These are phyloP conservation scores for Rosa hybrid DNA, from an alignment of 331 rosid genomes.

Conservation along the genomic window DNA sequence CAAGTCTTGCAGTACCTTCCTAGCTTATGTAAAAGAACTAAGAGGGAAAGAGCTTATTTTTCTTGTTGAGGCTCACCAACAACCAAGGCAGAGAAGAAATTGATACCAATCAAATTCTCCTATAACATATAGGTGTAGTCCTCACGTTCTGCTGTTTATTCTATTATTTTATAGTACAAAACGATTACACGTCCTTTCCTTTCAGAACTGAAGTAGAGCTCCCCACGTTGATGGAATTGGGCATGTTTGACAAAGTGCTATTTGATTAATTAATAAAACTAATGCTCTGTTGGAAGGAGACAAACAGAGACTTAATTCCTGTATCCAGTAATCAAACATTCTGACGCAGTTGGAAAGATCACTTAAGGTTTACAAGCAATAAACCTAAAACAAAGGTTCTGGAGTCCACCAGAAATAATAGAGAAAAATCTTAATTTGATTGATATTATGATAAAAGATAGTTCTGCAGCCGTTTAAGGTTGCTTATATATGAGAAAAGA, in stretches of 20 bases:
- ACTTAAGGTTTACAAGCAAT: too few relatives aligned
- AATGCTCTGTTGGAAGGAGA: not conserved
- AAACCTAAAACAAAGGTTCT: too few relatives aligned
- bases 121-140: constrained; percentile 19
- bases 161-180: not conserved
- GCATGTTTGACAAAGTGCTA: constrained; percentile 1
- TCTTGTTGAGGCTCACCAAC: not conserved
- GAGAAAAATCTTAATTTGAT: too few relatives aligned
- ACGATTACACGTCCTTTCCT: not conserved
- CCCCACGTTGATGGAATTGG: constrained; percentile 33
- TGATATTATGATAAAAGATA: too few relatives aligned
- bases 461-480: too few relatives aligned
- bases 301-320: not conserved
- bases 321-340: not conserved
- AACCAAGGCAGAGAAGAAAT: not conserved
- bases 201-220: constrained; percentile 28
- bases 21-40: not conserved
- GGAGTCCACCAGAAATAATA: too few relatives aligned
- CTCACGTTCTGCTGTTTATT: constrained; percentile 34
- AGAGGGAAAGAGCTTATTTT: not conserved
- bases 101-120: not conserved
- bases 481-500: too few relatives aligned
- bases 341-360: not conserved
- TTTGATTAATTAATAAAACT: not conserved
- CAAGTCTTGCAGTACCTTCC: not conserved